A percentile compares a stretch with the other conserved stretches of the same genome.
phyloP scores from a whole-genome alignment of 805 yeast species.

The Sporopachydermia quercuum region DNA sequence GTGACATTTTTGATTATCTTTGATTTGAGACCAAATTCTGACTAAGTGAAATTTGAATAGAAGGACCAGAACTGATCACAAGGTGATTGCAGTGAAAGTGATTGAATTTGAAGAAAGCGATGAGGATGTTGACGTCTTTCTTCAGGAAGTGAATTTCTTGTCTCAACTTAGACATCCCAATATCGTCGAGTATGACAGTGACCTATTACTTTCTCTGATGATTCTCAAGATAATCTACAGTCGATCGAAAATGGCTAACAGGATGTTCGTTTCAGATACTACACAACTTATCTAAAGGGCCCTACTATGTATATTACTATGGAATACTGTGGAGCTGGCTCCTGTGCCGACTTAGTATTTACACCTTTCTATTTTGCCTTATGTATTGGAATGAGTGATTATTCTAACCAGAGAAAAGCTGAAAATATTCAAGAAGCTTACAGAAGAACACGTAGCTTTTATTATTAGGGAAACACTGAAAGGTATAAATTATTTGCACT shows the following conservation, averaged over 20 bases:
- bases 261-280: too few relatives aligned
- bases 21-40: too few relatives aligned
- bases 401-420: too few relatives aligned
- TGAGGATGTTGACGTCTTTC: conserved; percentile 56
- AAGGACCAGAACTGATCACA: too few relatives aligned
- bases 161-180: conserved; percentile 49
- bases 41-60: too few relatives aligned
- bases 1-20: too few relatives aligned
- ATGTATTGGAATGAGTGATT: too few relatives aligned
- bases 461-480: conserved; percentile 47
- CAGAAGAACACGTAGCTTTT: conserved; percentile 45
- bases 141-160: conserved; percentile 68
- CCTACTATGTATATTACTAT: conserved; percentile 74
- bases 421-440: conserved; percentile 34
- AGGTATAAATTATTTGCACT: conserved; percentile 69
- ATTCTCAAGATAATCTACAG: too few relatives aligned
- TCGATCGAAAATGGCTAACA: too few relatives aligned
- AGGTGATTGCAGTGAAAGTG: conserved; percentile 74
- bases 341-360: conserved; percentile 60
- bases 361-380: too few relatives aligned
- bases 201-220: conserved; percentile 10
- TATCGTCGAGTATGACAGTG: conserved; percentile 32
- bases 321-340: conserved; percentile 95
- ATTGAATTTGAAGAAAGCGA: conserved; percentile 65
- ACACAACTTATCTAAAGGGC: conserved; percentile 47